Evolutionary conservation across 768 basidiomycete genomes (phyloP).

Genomic region (Dacryopinax spathularia): DNA sequence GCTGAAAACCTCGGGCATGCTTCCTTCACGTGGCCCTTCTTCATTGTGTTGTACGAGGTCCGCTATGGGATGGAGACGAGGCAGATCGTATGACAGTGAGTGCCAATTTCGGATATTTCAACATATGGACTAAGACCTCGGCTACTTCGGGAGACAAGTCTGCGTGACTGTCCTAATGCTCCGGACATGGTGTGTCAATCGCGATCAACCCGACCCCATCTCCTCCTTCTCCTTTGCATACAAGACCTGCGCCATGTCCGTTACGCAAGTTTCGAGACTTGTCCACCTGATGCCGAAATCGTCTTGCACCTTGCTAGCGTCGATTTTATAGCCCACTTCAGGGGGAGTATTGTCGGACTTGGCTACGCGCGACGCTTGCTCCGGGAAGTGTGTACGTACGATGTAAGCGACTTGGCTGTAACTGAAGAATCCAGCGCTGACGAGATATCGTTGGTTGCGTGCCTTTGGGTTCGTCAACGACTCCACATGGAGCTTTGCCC

Average conservation of each 20-base stretch:
- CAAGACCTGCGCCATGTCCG: not conserved
- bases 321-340: not conserved
- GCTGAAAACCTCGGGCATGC: no score
- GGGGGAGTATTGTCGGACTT: not conserved
- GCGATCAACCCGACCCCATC: no score
- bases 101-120: no score
- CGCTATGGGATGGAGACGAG: no score
- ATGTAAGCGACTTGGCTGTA: not conserved
- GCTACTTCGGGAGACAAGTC: no score
- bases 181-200: no score
- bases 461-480: not conserved
- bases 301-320: not conserved
- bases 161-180: no score
- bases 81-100: no score
- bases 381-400: not conserved
- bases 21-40: no score
- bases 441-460: not conserved
- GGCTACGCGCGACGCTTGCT: not conserved
- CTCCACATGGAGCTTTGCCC: not conserved
- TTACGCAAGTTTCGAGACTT: not conserved
- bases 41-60: no score
- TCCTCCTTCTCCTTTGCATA: not conserved
- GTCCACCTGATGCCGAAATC: not conserved
- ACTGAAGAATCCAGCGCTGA: not conserved
- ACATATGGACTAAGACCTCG: no score